Percentiles rank a stretch among this genome's conserved stretches.
Evolutionary conservation across 345 rosid genomes (phyloP).

Genomic region (Eutrema yunnanense): DNA sequence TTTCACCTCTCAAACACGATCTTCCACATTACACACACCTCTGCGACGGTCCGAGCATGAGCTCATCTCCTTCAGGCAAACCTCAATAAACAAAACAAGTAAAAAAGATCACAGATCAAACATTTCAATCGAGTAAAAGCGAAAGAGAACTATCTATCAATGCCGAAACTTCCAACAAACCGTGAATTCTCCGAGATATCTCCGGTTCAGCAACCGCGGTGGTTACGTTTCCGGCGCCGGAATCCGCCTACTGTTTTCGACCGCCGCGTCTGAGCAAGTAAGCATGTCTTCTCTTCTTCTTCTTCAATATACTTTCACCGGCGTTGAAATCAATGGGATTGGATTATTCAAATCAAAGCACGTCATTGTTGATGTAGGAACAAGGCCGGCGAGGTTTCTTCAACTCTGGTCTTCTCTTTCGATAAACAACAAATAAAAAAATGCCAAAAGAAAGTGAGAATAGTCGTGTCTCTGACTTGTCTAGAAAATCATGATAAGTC

Average conservation of each 20-base stretch:
- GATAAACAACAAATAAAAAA: neutral
- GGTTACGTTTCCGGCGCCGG: neutral
- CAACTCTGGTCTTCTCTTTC: constrained; percentile 9
- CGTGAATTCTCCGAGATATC: neutral
- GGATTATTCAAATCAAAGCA: neutral
- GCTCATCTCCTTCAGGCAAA: constrained; percentile 1
- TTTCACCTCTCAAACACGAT: neutral
- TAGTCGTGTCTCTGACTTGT: constrained; percentile 29
- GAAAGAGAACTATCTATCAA: neutral
- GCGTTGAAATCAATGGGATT: neutral
- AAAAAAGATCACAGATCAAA: neutral
- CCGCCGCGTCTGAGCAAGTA: neutral
- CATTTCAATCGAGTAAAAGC: neutral
- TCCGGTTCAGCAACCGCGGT: neutral
- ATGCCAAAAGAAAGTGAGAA: constrained; percentile 3
- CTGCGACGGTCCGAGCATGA: neutral
- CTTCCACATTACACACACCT: neutral
- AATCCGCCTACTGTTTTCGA: neutral
- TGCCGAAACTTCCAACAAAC: neutral
- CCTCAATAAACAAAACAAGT: neutral
- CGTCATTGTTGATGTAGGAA: neutral
- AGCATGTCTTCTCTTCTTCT: neutral
- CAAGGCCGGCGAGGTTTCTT: constrained; percentile 5
- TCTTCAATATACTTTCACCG: neutral
- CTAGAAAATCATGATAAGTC: constrained; percentile 17